Base-by-base conservation (phyloP, 2,329 filamentous ascomycete species). In the Aspergillus sp. region DNA sequence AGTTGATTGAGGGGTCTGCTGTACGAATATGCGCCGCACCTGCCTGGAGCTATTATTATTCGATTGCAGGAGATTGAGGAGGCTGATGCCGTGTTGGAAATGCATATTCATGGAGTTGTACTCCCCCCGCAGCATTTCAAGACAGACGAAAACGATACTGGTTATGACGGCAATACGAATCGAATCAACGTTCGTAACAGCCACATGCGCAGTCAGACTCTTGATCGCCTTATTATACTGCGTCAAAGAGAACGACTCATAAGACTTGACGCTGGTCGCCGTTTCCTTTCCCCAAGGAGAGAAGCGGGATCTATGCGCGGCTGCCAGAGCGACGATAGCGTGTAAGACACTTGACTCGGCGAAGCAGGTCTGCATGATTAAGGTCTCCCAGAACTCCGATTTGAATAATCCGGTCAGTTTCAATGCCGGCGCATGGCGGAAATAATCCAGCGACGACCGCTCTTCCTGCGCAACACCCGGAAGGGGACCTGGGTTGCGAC, bases 291-390 rank as follows among this genome's bases (percentile, higher is more conserved):
- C 36, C 36, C 14, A n/a, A 42, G 36, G 36, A 6, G 16, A 42
- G 36, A 42, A n/a, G 14, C 36, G 36, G 14, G 36, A 42, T n/a
- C 36, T 14, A 42, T 42, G 36, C 5, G 36, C 36, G 14, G 36
- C 36, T 42, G 36, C 14, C 14, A 42, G 36, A 2, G 36, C 36
- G 6, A 53, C 62, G 11, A 77, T 64, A 2, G 79, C 78, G 66
- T 80, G 78, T n/a, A 75, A 63, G 2, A 81, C 70, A 4, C 78
- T 76, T 0, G 77, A 75, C 54, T 80, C 78, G 10, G 67, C 66
- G 2, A 62, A 59, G 52, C 73, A 74, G 3, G 76, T 75, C 55
- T 79, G 77, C 6, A 79, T 61, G 5, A 81, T 67, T 9, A 78
- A 61, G 3, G 59, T 70, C 12, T 72, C 68, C 78, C 78, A 81